A percentile compares a stretch with the other conserved stretches of the same genome.
These are phyloP conservation scores for Ceriops tagal DNA, from an alignment of 345 rosid genomes.

Conservation along the genomic window DNA sequence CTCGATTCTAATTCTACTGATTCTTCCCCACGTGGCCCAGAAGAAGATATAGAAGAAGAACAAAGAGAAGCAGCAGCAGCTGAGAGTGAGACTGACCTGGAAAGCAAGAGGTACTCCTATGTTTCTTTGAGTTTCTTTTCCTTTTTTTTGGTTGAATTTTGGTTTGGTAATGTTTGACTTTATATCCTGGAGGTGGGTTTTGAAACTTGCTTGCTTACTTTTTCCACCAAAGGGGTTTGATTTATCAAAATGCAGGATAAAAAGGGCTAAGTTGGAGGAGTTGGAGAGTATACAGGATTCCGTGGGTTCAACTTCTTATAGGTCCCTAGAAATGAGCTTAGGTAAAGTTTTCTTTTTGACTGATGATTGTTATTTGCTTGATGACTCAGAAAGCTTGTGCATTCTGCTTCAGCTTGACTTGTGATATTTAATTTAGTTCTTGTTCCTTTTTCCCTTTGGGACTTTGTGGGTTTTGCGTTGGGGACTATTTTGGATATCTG, in stretches of 20 bases:
- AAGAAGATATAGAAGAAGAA: slow-evolving; percentile 15
- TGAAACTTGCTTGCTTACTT: background rate
- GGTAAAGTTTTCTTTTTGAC: slow-evolving; percentile 33
- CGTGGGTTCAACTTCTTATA: slow-evolving; percentile 34
- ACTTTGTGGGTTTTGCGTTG: no score
- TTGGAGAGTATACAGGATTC: slow-evolving; percentile 31
- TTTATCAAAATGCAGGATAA: slow-evolving; percentile 40
- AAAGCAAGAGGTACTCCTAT: slow-evolving; percentile 26
- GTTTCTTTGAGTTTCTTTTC: background rate
- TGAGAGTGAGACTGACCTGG: slow-evolving; percentile 17
- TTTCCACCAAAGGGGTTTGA: slow-evolving; percentile 7
- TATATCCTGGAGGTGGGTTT: background rate
- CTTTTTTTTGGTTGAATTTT: no score
- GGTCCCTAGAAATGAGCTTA: slow-evolving; percentile 20
- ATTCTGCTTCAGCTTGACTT: background rate
- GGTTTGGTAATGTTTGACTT: no score
- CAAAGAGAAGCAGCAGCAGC: background rate
- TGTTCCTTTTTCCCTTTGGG: background rate
- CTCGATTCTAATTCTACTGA: slow-evolving; percentile 39
- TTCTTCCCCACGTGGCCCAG: slow-evolving; percentile 26
- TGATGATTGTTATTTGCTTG: no score
- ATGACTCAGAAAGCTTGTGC: background rate
- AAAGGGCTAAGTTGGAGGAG: slow-evolving; percentile 52
- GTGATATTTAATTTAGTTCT: background rate
- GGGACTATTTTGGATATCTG: background rate